Percentiles rank a stretch among this genome's conserved stretches.
Conservation (phyloP, 306 rosid genomes). For the Leucaena leucocephala region DNA sequence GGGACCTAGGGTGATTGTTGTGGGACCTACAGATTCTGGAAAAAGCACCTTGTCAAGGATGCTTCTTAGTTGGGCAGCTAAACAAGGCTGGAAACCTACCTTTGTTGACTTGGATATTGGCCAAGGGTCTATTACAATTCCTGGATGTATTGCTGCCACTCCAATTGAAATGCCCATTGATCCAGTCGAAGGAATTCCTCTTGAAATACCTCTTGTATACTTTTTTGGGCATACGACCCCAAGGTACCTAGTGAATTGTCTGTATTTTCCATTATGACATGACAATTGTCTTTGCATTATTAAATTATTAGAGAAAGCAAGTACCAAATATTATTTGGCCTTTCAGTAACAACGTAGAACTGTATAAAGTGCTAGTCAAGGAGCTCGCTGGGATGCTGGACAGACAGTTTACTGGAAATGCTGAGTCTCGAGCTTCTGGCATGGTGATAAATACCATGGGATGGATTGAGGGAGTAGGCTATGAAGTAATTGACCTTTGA, state of each 20-base stretch:
- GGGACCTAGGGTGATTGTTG: constrained; percentile 99
- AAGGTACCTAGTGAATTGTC: constrained; percentile 49
- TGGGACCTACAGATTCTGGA: constrained; percentile 93
- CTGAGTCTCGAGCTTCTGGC: constrained; percentile 93
- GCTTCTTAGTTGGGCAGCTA: constrained; percentile 99
- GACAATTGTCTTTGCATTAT: not conserved
- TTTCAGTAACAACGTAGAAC: constrained; percentile 78
- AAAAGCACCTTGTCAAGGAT: constrained; percentile 87
- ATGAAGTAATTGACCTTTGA: constrained; percentile 63
- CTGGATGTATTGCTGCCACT: constrained; percentile 94
- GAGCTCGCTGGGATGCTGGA: constrained; percentile 87
- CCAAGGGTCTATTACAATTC: constrained; percentile 91
- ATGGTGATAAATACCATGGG: constrained; percentile 99
- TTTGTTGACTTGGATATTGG: constrained; percentile 96
- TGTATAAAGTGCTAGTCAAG: constrained; percentile 86
- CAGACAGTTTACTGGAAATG: constrained; percentile 78
- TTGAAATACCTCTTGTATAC: constrained; percentile 93
- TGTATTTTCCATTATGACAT: constrained; percentile 7
- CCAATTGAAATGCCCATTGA: constrained; percentile 97
- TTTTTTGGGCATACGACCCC: constrained; percentile 87
- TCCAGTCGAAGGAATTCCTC: constrained; percentile 94
- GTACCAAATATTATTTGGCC: constrained; percentile 27
- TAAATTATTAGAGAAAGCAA: constrained; percentile 8
- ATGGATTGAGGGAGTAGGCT: constrained; percentile 97
- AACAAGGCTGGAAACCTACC: constrained; percentile 94